Evolutionary conservation across 2,329 filamentous ascomycete species (phyloP).

Genomic region (Pyricularia sp.): DNA sequence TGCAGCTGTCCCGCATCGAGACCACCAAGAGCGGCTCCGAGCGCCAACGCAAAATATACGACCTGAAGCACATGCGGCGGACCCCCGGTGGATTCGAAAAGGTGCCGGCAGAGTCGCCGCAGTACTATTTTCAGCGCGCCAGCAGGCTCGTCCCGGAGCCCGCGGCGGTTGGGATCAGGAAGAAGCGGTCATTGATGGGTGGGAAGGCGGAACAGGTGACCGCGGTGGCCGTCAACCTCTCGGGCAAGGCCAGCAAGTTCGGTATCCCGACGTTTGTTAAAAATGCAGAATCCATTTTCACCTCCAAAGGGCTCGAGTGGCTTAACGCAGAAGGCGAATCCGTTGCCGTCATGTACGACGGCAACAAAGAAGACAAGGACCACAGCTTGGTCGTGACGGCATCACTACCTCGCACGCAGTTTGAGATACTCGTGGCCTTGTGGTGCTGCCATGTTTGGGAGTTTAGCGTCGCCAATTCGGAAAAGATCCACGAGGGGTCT

Average conservation of each 20-base stretch:
- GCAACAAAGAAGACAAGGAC: neutral
- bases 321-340: neutral
- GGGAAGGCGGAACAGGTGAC: neutral
- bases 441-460: conserved; percentile 3
- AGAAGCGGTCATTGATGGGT: neutral
- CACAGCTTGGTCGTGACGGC: neutral
- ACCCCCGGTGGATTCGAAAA: neutral
- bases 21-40: neutral
- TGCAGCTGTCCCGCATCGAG: neutral
- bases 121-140: neutral
- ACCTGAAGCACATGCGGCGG: neutral
- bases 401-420: neutral
- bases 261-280: conserved; percentile 1
- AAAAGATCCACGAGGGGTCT: neutral
- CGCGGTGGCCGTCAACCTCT: neutral
- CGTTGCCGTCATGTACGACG: neutral
- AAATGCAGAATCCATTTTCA: neutral
- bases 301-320: neutral
- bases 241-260: neutral
- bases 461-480: neutral
- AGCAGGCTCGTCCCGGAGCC: neutral
- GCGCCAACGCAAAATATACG: neutral
- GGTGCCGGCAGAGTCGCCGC: neutral
- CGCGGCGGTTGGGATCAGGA: neutral
- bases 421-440: conserved; percentile 2